Percentiles rank a stretch among this genome's conserved stretches.
These are phyloP conservation scores for Neonectria ditissima DNA, from an alignment of 2,329 filamentous ascomycete genomes.

Conservation along the genomic window DNA sequence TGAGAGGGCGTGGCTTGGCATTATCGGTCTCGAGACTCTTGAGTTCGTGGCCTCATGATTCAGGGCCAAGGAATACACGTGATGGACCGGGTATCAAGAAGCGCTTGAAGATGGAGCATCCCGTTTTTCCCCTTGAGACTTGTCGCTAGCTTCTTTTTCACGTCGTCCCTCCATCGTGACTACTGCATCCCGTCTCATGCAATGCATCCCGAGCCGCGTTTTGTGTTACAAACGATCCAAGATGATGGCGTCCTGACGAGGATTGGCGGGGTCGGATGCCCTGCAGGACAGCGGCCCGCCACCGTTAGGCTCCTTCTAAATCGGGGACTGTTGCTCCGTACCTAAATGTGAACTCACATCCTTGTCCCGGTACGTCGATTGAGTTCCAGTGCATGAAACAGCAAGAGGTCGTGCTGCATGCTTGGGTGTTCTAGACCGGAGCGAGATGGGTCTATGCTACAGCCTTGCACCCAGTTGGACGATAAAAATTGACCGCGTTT, in stretches of 20 bases:
- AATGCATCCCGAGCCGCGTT: background rate
- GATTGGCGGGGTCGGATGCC: background rate
- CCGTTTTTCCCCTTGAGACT: background rate
- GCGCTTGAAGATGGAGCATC: background rate
- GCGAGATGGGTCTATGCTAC: too few relatives aligned
- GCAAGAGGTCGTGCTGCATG: background rate
- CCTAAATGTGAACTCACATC: background rate
- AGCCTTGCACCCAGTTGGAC: too few relatives aligned
- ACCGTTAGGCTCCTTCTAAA: background rate
- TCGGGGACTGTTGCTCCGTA: background rate
- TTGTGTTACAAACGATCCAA: conserved; percentile 3
- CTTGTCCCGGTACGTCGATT: background rate
- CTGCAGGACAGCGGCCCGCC: background rate
- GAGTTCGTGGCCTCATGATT: background rate
- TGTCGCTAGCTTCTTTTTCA: conserved; percentile 3
- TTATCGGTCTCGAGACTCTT: background rate
- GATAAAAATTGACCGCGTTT: too few relatives aligned
- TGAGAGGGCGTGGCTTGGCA: background rate
- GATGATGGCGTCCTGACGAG: background rate
- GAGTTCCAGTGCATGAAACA: too few relatives aligned
- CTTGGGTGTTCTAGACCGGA: background rate
- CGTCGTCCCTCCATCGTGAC: background rate
- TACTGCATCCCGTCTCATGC: conserved; percentile 5
- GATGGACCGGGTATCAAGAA: background rate
- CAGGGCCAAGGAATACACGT: background rate